Evolutionary conservation across 441 rosid species (phyloP), one percentile per base, ranked within the genome.

Genomic region (Populus hybrid): DNA sequence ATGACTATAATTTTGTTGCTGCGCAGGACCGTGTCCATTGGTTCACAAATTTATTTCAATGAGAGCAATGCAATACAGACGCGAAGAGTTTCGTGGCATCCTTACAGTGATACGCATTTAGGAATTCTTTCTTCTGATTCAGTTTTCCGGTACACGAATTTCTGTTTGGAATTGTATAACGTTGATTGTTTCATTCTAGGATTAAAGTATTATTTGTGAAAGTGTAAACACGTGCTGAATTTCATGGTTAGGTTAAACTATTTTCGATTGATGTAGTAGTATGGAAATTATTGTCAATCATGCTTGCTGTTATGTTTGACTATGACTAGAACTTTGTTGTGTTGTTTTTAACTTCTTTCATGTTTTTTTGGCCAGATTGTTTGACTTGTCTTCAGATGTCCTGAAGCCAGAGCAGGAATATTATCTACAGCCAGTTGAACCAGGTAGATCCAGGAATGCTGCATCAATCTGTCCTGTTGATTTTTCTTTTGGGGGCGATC

Each of bases 121-220:
- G 98, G 96, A 69, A 74, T 96, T 78, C 91, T 96, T 78, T 96
- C 98, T 76, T 92, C 97, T 0, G 98, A 96, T 80, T 91, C 97
- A 35, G 97, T 91, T 87, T 93, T 92, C 87, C 92, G 99, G 99
- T 94, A 88, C 76, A 24, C 4, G 4, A 35, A 31, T 70, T 71
- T 72, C 67, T 2, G 7, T 76, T 71, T 65, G 23, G 7, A 66
- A 8, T 0, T 33, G 3, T 33, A 18, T 35, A 14, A 3, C 16
- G 21, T 45, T 69, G 72, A 16, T 35, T 56, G n/a, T n/a, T 76
- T 18, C 18, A n/a, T 14, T 6, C 16, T 64, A 29, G 42, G 3
- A 10, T 38, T 67, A 45, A 33, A 33, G 35, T 45, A 4, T 61
- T 56, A 28, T 69, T 9, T 35, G 40, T 69, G 20, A 59, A 65